Conservation (phyloP, 129 eudicot species). For the Pulicaria dysenterica region DNA sequence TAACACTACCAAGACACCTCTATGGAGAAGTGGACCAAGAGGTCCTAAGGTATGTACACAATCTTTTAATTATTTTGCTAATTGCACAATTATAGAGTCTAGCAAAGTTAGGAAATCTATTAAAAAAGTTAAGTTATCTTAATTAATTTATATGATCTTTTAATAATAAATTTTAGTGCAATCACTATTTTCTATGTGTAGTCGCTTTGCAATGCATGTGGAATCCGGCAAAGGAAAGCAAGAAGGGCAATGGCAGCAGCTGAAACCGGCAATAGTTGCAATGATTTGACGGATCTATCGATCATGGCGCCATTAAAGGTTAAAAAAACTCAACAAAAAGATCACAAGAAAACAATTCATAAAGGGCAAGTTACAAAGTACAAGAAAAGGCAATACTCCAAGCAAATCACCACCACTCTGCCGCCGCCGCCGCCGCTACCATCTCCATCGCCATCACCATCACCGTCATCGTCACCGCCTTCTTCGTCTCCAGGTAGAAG, state of each 20-base stretch:
- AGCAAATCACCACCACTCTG: slow-evolving; percentile 26
- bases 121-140: background rate
- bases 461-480: background rate
- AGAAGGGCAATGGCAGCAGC: slow-evolving; percentile 54
- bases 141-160: background rate
- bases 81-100: background rate
- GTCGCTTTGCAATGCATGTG: slow-evolving; percentile 70
- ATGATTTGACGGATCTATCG: slow-evolving; percentile 3
- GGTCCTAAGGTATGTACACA: slow-evolving; percentile 63
- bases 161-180: no score
- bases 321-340: slow-evolving; percentile 23
- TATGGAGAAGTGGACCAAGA: slow-evolving; percentile 67
- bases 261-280: slow-evolving; percentile 5
- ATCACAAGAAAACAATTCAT: slow-evolving; percentile 29
- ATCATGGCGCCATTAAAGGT: slow-evolving; percentile 18
- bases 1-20: slow-evolving; percentile 64
- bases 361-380: slow-evolving; percentile 29
- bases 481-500: slow-evolving; percentile 20
- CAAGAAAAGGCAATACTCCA: slow-evolving; percentile 29
- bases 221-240: slow-evolving; percentile 67
- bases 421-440: slow-evolving; percentile 3
- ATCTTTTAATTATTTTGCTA: background rate
- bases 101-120: background rate
- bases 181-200: slow-evolving; percentile 19
- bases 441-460: background rate